Base-by-base conservation (phyloP, 331 rosid species). In the Prunus yedoensis region DNA sequence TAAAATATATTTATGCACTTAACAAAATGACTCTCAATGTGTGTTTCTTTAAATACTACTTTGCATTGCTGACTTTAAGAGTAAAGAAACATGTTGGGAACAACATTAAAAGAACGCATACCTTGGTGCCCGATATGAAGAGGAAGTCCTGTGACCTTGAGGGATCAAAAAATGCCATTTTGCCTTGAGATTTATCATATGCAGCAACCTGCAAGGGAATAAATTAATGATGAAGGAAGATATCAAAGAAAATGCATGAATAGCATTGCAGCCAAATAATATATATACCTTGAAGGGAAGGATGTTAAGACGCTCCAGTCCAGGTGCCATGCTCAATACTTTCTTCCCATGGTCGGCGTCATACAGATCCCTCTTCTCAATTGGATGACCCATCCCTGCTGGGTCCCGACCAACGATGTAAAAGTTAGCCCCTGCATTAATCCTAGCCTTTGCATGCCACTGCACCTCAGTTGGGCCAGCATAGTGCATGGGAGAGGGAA, bases 391-490 rank as follows among this genome's bases (percentile, higher is more conserved):
- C 99, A 92, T 95, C 83, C 99, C 99, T 27, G 99, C 99, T 0
- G 99, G 99, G 81, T 95, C 99, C 17, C 99, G 94, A 52, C 99
- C 99, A 56, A 95, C 99, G 5, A 95, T 95, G 88, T 95, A 95
- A 79, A 95, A 95, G 89, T 95, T 86, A 17, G 99, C 99, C 18
- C 99, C 99, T 1, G 99, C 99, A 58, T 95, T 95, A 10, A 92
- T 95, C 88, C 99, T 89, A 51, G 99, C 99, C 86, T 95, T 95
- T 72, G 99, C 99, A 79, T 95, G 99, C 99, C 99, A 95, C 87
- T 95, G 99, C 77, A 95, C 99, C 84, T 95, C 99, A 8, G 99
- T 95, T 10, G 97, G 99, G 69, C 99, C 99, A 10, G 99, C 97
- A 68, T 95, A 95, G 84, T 90, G 97, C 99, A 92, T 95, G 23